phyloP scores from a whole-genome alignment of 2,329 filamentous ascomycete species.

The Alternaria gansuensis region DNA sequence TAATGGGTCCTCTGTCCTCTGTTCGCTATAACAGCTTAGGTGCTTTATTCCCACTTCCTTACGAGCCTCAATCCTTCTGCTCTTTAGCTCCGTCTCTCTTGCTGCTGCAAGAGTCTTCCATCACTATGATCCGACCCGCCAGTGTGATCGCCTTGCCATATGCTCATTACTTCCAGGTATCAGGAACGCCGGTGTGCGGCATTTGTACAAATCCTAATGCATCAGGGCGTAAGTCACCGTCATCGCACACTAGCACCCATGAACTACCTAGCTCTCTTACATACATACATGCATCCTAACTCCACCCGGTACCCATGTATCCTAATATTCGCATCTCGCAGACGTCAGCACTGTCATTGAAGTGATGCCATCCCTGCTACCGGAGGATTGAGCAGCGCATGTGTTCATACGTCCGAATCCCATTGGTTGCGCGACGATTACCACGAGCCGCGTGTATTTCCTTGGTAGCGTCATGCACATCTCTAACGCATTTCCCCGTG shows the following conservation, averaged over 20 bases:
- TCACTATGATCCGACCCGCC: not conserved
- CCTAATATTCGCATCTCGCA: not conserved
- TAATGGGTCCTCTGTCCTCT: not conserved
- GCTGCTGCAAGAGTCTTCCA: not conserved
- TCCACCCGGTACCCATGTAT: not conserved
- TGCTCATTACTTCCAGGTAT: not conserved
- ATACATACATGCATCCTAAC: not conserved
- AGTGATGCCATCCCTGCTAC: slow-evolving; percentile 1
- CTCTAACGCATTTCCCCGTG: slow-evolving; percentile 1
- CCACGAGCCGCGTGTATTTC: slow-evolving; percentile 11
- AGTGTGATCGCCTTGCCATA: not conserved
- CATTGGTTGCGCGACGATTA: slow-evolving; percentile 3
- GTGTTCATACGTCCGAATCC: not conserved
- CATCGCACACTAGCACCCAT: not conserved
- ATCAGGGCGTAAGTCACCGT: not conserved
- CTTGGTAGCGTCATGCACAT: not conserved
- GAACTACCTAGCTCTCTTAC: not conserved
- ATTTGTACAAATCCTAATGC: not conserved
- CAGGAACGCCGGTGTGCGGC: not conserved
- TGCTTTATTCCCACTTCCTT: not conserved
- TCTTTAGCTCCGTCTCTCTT: not conserved
- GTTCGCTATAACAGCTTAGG: not conserved
- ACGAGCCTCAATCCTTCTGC: not conserved
- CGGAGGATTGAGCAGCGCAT: not conserved
- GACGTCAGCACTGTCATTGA: slow-evolving; percentile 3